A percentile compares a stretch with the other conserved stretches of the same genome.
Conservation (phyloP, 1,139 yeast genomes). For the Lodderomyces elongisporus region DNA sequence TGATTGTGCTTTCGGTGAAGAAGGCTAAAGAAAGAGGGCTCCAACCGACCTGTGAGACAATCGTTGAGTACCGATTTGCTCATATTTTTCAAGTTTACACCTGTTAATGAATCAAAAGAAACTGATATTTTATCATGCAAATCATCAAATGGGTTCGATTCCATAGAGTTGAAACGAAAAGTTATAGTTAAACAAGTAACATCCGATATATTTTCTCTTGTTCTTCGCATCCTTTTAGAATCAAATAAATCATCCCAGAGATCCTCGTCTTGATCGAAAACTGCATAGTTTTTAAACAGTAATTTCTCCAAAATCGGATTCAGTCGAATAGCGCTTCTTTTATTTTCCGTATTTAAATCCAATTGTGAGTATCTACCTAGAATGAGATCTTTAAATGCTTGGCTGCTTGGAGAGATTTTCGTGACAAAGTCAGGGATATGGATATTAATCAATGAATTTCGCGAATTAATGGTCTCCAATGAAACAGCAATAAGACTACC, state of each 20-base stretch:
- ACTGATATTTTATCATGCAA: constrained; percentile 20
- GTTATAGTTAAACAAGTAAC: constrained; percentile 35
- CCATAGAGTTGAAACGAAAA: constrained; percentile 29
- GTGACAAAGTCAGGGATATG: constrained; percentile 43
- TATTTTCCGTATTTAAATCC: background rate
- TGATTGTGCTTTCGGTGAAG: constrained; percentile 14
- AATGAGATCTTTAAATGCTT: constrained; percentile 6
- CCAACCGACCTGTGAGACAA: constrained; percentile 25
- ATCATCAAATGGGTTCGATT: constrained; percentile 30
- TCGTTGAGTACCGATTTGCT: constrained; percentile 19
- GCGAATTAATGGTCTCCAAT: constrained; percentile 27
- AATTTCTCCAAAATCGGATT: constrained; percentile 4
- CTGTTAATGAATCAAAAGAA: constrained; percentile 26
- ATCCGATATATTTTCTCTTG: constrained; percentile 1
- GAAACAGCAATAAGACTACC: constrained; percentile 22
- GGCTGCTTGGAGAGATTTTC: constrained; percentile 24
- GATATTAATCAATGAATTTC: constrained; percentile 30
- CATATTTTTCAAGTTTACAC: constrained; percentile 21
- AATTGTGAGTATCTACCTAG: background rate
- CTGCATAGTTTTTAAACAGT: constrained; percentile 6
- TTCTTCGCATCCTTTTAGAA: background rate
- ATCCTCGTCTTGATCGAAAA: constrained; percentile 3
- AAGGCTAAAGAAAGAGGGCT: constrained; percentile 26
- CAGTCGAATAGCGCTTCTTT: background rate
- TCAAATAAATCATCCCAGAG: constrained; percentile 9